Percentiles rank a stretch among this genome's conserved stretches.
Conservation (phyloP, 2,329 filamentous ascomycete species). For the Hyphodiscus sp. region DNA sequence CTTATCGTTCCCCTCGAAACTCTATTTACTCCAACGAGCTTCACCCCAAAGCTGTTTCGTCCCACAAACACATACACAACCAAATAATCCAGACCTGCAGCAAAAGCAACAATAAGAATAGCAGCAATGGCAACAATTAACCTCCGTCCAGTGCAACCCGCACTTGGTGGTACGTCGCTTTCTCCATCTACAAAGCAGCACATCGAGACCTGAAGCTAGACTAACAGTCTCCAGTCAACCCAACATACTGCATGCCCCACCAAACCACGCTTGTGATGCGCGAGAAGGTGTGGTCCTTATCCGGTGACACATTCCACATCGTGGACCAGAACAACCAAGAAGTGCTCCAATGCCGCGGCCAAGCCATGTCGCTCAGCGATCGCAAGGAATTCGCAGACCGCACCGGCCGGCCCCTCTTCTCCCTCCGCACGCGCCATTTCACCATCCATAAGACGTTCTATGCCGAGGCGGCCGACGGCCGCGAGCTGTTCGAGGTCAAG, state of each 20-base stretch:
- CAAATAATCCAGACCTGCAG: neutral
- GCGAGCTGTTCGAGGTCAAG: conserved; percentile 24
- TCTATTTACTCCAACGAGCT: neutral
- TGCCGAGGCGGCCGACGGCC: conserved; percentile 16
- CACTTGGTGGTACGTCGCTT: neutral
- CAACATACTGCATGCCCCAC: conserved; percentile 19
- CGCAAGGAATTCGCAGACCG: conserved; percentile 21
- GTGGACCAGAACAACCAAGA: conserved; percentile 43
- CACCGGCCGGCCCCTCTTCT: conserved; percentile 16
- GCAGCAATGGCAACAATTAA: neutral
- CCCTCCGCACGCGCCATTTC: conserved; percentile 19
- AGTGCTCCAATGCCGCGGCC: conserved; percentile 22
- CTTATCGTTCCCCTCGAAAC: neutral
- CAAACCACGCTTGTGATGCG: conserved; percentile 46
- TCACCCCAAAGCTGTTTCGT: neutral
- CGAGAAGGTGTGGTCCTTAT: conserved; percentile 55
- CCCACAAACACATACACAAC: neutral
- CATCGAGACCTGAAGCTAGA: neutral
- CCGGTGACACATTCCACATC: conserved; percentile 60
- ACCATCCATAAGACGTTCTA: conserved; percentile 23
- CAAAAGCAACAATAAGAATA: neutral
- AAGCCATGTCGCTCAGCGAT: conserved; percentile 19
- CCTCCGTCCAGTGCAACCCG: neutral
- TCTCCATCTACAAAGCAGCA: neutral
- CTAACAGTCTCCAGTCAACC: conserved; percentile 7